Conservation (phyloP, 2,329 filamentous ascomycete genomes). For the Epicoccum nigrum region DNA sequence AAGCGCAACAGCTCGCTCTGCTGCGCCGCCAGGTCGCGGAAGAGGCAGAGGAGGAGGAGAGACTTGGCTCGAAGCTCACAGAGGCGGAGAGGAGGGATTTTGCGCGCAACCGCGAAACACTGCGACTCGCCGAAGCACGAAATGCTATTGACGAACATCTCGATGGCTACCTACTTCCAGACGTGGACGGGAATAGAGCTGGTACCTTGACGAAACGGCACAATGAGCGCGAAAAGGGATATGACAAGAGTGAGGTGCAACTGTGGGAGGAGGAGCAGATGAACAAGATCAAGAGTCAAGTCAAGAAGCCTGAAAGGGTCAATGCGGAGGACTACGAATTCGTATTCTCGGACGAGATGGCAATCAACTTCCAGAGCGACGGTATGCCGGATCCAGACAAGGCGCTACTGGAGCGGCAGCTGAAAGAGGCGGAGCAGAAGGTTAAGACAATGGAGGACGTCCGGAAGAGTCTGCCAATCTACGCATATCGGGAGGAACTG, state of each 20-base stretch:
- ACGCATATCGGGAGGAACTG: slow-evolving; percentile 83
- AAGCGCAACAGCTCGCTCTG: slow-evolving; percentile 83
- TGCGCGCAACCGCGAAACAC: slow-evolving; percentile 77
- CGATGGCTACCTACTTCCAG: slow-evolving; percentile 91
- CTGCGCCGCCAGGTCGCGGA: slow-evolving; percentile 88
- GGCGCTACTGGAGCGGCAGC: slow-evolving; percentile 79
- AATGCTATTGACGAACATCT: slow-evolving; percentile 87
- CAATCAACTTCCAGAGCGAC: slow-evolving; percentile 83
- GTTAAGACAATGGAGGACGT: slow-evolving; percentile 89
- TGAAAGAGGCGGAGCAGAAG: slow-evolving; percentile 88
- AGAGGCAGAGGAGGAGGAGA: slow-evolving; percentile 77
- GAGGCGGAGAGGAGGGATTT: slow-evolving; percentile 86
- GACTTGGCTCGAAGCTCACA: slow-evolving; percentile 72
- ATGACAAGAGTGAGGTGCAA: slow-evolving; percentile 90
- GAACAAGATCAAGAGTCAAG: slow-evolving; percentile 71
- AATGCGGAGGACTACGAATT: slow-evolving; percentile 88
- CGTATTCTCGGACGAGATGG: slow-evolving; percentile 87
- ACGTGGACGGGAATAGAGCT: slow-evolving; percentile 86
- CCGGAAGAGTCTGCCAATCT: slow-evolving; percentile 87
- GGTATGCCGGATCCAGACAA: slow-evolving; percentile 49
- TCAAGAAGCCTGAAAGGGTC: slow-evolving; percentile 70
- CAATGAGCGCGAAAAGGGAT: slow-evolving; percentile 85
- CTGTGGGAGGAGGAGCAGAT: slow-evolving; percentile 95
- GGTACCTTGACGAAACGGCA: slow-evolving; percentile 87
- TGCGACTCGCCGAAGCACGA: slow-evolving; percentile 82